Base-by-base conservation (phyloP, 2,329 filamentous ascomycete genomes). In the Calonectria honghensis region DNA sequence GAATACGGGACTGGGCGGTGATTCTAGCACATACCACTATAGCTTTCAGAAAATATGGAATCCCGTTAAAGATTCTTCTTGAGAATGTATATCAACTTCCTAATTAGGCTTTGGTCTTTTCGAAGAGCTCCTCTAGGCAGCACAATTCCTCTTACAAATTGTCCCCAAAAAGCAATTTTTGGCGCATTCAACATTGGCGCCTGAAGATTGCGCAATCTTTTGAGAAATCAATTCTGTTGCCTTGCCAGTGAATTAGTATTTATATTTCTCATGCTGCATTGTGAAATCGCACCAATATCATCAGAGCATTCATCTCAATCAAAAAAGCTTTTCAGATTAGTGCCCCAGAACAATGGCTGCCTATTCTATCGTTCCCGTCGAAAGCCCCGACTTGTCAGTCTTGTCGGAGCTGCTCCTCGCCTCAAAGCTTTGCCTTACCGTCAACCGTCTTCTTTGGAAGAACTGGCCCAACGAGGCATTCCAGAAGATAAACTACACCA, bases 391-490 rank as follows among this genome's bases (percentile, higher is more conserved):
- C 52, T n/a, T 75, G 20, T 67, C 37, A 2, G 48, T 51, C 3
- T 32, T 73, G 7, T 27, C 32, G 16, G 66, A 72, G 29, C 50
- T 73, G 24, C 32, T 75, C 29, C 48, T 68, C 16, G 27, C 59
- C 16, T 67, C 70, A 27, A 73, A 75, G 18, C 64, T 75, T 27
- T 27, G 31, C 0, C 74, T 75, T 5, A 37, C 68, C 14, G 70
- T 75, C 37, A 75, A 75, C 6, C 67, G 73, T 5, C 71, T 75
- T 1, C 32, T 75, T n/a, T 70, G 39, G 27, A 50, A 63, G 13
- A 31, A 75, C 20, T 75, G 71, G 73, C 73, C 73, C 16, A 73
- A 70, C 13, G 71, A 73, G 6, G 32, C 32, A 3, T 63, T 54
- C 1, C 73, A 75, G 16, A 73, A 27, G n/a, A 35, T 7, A 1